Conservation (phyloP, 129 eudicot genomes). For the Lactuca sativa region DNA sequence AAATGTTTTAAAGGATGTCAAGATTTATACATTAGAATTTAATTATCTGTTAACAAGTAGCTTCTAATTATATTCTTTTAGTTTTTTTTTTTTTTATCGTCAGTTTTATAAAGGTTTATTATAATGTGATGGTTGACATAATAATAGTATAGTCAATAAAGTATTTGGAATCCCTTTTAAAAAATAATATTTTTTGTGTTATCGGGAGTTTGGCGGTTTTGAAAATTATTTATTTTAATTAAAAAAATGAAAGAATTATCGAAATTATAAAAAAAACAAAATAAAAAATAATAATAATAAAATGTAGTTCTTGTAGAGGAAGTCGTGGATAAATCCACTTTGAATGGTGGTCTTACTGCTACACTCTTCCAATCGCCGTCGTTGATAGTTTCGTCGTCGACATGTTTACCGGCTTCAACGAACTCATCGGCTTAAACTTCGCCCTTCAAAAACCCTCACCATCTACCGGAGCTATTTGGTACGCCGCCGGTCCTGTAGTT, state of each 20-base stretch:
- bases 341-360: constrained; percentile 12
- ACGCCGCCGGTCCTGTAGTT: constrained; percentile 8
- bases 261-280: not conserved
- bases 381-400: not conserved
- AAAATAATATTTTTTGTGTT: not conserved
- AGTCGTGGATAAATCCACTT: not conserved
- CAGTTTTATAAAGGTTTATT: too few species aligned
- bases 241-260: not conserved
- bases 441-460: not conserved
- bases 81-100: too few species aligned
- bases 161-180: not conserved
- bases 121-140: not conserved
- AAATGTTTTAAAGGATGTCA: not conserved
- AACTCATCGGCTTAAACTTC: constrained; percentile 5
- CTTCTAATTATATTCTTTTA: too few species aligned
- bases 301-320: not conserved
- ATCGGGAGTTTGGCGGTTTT: not conserved
- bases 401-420: constrained; percentile 13
- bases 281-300: not conserved
- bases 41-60: not conserved
- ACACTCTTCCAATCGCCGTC: constrained; percentile 3
- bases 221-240: not conserved
- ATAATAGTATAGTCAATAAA: not conserved
- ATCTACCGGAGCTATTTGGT: not conserved
- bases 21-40: not conserved